Base-by-base conservation (phyloP, 2,329 filamentous ascomycete species). In the Massarina eburnea region DNA sequence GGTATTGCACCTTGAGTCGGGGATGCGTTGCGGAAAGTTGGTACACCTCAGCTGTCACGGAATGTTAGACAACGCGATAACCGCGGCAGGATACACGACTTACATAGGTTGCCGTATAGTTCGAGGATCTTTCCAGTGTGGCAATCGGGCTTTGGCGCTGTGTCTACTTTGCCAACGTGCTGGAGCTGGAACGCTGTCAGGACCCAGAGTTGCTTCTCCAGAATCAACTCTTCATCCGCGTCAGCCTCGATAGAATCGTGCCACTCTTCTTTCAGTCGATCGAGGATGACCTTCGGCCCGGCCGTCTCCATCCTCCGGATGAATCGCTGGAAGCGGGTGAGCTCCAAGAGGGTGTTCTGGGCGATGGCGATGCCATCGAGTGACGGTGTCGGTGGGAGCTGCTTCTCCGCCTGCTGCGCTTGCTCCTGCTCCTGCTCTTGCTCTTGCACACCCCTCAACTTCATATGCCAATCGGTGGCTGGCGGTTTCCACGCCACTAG, bases 161-260 rank as follows among this genome's bases (percentile, higher is more conserved):
- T 48, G 38, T 48, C 57, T 29, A 49, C 55, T 27, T 52, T 61
- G 30, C 60, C 60, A 42, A 61, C 42, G 37, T 57, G 66, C 24
- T 73, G 72, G 29, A 67, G 55, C 39, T 66, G 74, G 41, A 87
- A 67, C 1, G 76, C 76, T 21, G 78, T 82, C 26, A 85, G 71
- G 71, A 89, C 78, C 82, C 82, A 85, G 32, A 79, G 68, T 55
- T 82, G 80, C 58, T 80, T 80, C 50, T 80, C 77, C 38, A 80
- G 70, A 46, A 80, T 79, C 17, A 80, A 64, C 29, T 70, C 73
- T 3, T 76, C 71, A 43, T 80, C 76, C 0, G 69, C 62, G 10
- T 73, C 68, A 8, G 72, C 71, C 71, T 76, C 78, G 8, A 47
- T 41, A 8, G 19, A 5, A 5, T 51, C 38, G 24, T 66, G 49